A percentile compares a stretch with the other conserved stretches of the same genome.
Evolutionary conservation across 352 stramenopile species (phyloP).

Genomic region (Phytophthora chlamydospora): DNA sequence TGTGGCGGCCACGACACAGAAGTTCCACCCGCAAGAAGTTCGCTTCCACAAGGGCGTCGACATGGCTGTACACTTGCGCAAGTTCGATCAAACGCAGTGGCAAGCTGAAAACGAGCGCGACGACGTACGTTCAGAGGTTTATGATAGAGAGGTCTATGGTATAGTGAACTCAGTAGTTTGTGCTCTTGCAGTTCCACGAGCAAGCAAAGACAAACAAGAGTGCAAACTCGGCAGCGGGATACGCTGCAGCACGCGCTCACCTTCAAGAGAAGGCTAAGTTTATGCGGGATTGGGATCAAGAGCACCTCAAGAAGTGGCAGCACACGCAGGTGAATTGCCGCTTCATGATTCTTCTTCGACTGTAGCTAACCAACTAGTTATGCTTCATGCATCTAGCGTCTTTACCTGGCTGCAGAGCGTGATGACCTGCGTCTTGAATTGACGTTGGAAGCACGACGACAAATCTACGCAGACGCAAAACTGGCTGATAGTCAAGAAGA

Average conservation of each 20-base stretch:
- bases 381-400: constrained; percentile 23
- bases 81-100: constrained; percentile 70
- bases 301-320: constrained; percentile 61
- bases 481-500: constrained; percentile 45
- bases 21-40: constrained; percentile 51
- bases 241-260: constrained; percentile 44
- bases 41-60: constrained; percentile 70
- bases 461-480: constrained; percentile 35
- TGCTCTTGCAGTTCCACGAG: constrained; percentile 34
- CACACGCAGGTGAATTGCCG: constrained; percentile 58
- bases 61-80: constrained; percentile 68
- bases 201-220: constrained; percentile 32
- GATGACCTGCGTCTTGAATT: constrained; percentile 68
- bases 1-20: constrained; percentile 42
- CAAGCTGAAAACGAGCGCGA: constrained; percentile 48
- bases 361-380: too few species aligned
- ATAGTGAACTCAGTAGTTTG: neutral
- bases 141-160: neutral
- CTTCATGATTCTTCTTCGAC: neutral
- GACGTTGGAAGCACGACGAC: constrained; percentile 51
- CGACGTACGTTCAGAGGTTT: constrained; percentile 32
- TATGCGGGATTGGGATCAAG: constrained; percentile 64
- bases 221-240: constrained; percentile 25
- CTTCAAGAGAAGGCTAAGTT: constrained; percentile 66
- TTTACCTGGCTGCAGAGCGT: constrained; percentile 45